Percentiles rank a stretch among this genome's conserved stretches.
Evolutionary conservation across 768 basidiomycete genomes (phyloP).

Genomic region (Hericium rajendrae): DNA sequence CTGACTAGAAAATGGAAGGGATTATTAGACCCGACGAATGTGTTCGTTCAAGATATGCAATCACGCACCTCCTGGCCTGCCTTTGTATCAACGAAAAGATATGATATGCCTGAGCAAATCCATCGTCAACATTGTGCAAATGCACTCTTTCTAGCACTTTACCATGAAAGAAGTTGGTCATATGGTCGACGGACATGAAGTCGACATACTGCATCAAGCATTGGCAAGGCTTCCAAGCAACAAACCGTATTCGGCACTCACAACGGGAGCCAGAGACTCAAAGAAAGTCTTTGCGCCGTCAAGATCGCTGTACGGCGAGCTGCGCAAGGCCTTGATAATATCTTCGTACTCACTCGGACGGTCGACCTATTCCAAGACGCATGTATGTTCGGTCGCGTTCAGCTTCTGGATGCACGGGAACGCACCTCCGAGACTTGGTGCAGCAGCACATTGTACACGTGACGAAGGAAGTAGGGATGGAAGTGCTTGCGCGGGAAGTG

Average conservation of each 20-base stretch:
- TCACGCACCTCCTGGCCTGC: conserved; percentile 7
- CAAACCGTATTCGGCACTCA: not conserved
- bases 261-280: conserved; percentile 11
- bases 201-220: conserved; percentile 31
- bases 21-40: not conserved
- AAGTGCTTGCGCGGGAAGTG: conserved; percentile 45
- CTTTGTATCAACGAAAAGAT: conserved; percentile 13
- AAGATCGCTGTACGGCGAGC: conserved; percentile 3
- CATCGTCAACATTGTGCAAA: too few species aligned
- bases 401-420: not conserved
- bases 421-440: conserved; percentile 63
- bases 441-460: conserved; percentile 57
- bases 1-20: not conserved
- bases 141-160: not conserved
- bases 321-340: conserved; percentile 27
- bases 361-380: conserved; percentile 37
- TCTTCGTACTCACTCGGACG: conserved; percentile 43
- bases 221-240: not conserved
- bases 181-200: conserved; percentile 44
- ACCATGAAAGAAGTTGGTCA: conserved; percentile 49
- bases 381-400: not conserved
- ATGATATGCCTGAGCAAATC: conserved; percentile 9
- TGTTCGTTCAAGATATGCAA: not conserved
- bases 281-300: conserved; percentile 9
- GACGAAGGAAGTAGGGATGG: conserved; percentile 47